Conservation (phyloP, 2,329 filamentous ascomycete species). For the Aspergillus sp. region DNA sequence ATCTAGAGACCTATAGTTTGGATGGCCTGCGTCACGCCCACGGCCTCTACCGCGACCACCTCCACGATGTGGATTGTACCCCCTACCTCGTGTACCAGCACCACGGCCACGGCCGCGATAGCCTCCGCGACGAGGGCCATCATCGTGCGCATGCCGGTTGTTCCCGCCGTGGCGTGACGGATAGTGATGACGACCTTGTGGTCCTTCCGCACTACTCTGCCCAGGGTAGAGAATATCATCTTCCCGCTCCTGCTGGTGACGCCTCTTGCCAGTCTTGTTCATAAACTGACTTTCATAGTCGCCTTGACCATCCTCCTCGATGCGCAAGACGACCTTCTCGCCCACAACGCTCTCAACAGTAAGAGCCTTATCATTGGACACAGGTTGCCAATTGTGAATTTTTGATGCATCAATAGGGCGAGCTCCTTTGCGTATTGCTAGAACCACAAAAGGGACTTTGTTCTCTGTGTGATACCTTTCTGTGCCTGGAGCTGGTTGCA, state of each 20-base stretch:
- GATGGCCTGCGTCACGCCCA: slow-evolving; percentile 52
- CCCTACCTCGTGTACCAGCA: slow-evolving; percentile 39
- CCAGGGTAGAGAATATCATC: slow-evolving; percentile 46
- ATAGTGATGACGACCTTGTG: slow-evolving; percentile 23
- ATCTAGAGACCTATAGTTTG: slow-evolving; percentile 66
- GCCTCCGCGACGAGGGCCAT: slow-evolving; percentile 41
- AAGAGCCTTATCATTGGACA: slow-evolving; percentile 68
- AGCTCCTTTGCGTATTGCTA: slow-evolving; percentile 74
- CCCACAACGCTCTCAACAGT: slow-evolving; percentile 80
- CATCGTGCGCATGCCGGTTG: slow-evolving; percentile 42
- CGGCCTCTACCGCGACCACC: slow-evolving; percentile 48
- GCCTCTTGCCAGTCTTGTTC: slow-evolving; percentile 60
- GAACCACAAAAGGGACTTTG: slow-evolving; percentile 72
- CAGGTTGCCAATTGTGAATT: slow-evolving; percentile 80
- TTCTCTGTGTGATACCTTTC: slow-evolving; percentile 78
- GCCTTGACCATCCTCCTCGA: slow-evolving; percentile 72
- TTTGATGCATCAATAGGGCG: slow-evolving; percentile 76
- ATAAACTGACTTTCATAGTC: slow-evolving; percentile 64
- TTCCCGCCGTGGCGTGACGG: slow-evolving; percentile 33
- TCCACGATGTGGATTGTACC: slow-evolving; percentile 34
- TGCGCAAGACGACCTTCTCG: slow-evolving; percentile 79
- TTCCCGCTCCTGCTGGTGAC: slow-evolving; percentile 58
- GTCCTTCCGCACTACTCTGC: slow-evolving; percentile 27
- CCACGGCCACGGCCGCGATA: slow-evolving; percentile 39
- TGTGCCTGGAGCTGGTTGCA: slow-evolving; percentile 69